Evolutionary conservation across 2,329 filamentous ascomycete species (phyloP), one percentile per base, ranked within the genome.

Genomic region (Ascosphaera aggregata): DNA sequence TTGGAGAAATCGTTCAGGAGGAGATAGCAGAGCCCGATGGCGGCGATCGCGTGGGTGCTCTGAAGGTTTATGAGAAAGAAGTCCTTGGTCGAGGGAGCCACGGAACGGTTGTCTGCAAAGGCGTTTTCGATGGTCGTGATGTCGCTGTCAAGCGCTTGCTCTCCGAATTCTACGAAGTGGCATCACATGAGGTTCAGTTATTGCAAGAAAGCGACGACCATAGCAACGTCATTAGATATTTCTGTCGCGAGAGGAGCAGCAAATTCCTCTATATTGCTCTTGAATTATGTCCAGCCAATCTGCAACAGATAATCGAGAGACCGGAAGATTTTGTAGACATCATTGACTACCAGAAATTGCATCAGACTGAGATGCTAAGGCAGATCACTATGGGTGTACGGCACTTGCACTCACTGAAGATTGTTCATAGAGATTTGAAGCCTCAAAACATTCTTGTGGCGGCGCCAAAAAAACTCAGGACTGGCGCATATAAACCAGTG

Each of bases 101-200:
- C 52, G 89, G 89, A n/a, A 98, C 89, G 0, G 74, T 91, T 39
- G 89, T 98, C 0, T 95, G 89, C 55, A 77, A 81, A 37, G 89
- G 89, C n/a, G 80, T 76, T 40, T 95, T 92, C 54, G 89, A 92
- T 54, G 84, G 84, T 18, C 76, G 85, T 38, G 78, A 85, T 35
- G 86, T 98, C 18, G 89, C 89, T 1, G 82, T 98, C 37, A 98
- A 98, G 64, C 74, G 89, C 24, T 92, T 98, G 82, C 65, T 95
- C 43, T 81, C 86, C 24, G 81, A 93, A 47, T 94, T 94, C 49
- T 94, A 85, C 53, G 86, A 93, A 46, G 80, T 98, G 47, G 89
- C 89, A 0, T 84, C 81, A 9, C 84, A 93, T 50, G 89, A 98
- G 58, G 92, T 93, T 1, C 78, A 78, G 43, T 65, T 95, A 39